Evolutionary conservation across 2,329 filamentous ascomycete species (phyloP).

Genomic region (Microsporum audouinii): DNA sequence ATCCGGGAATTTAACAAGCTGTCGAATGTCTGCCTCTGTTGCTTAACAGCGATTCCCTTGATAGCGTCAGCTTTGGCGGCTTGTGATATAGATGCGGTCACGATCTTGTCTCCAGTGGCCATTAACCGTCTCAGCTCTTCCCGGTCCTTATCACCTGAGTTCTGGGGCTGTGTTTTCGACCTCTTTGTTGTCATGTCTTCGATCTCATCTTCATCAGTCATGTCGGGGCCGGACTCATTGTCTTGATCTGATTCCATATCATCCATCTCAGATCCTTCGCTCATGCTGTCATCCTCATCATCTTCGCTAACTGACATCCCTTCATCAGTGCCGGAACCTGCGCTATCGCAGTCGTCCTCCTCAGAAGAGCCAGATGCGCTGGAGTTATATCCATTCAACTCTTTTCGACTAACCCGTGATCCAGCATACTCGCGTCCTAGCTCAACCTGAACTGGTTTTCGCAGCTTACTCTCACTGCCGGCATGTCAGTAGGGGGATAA

Average conservation of each 20-base stretch:
- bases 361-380: conserved; percentile 27
- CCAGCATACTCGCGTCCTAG: conserved; percentile 75
- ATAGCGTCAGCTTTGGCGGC: conserved; percentile 65
- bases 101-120: conserved; percentile 53
- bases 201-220: conserved; percentile 17
- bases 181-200: conserved; percentile 18
- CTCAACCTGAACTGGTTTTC: conserved; percentile 55
- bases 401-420: conserved; percentile 58
- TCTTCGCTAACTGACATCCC: conserved; percentile 27
- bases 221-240: conserved; percentile 18
- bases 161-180: conserved; percentile 19
- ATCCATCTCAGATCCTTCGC: conserved; percentile 26
- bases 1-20: conserved; percentile 81
- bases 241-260: conserved; percentile 18
- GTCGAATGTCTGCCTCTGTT: conserved; percentile 77
- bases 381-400: conserved; percentile 42
- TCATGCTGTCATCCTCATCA: conserved; percentile 21
- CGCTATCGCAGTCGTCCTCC: conserved; percentile 32
- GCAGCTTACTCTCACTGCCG: conserved; percentile 65
- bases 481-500: not conserved
- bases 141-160: conserved; percentile 30
- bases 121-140: conserved; percentile 57
- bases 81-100: conserved; percentile 53
- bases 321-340: conserved; percentile 23
- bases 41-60: conserved; percentile 77